These are phyloP conservation scores for Exophiala spinifera DNA, from an alignment of 2,329 filamentous ascomycete species.

Conservation along the genomic window DNA sequence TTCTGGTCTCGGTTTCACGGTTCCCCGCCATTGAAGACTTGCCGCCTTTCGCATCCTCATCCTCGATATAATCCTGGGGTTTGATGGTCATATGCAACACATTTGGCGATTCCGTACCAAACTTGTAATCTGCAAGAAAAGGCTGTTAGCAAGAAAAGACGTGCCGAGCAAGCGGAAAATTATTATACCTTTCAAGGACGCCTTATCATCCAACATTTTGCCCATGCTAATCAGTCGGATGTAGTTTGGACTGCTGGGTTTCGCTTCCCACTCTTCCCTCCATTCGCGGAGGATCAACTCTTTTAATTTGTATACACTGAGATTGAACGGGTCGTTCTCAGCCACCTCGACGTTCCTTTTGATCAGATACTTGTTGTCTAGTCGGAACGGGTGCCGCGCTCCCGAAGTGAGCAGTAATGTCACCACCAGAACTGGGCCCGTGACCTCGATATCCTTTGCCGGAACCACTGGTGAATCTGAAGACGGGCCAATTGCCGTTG, in stretches of 20 bases:
- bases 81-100: constrained; percentile 94
- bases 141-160: background rate
- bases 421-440: constrained; percentile 52
- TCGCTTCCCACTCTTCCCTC: constrained; percentile 84
- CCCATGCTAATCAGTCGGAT: constrained; percentile 92
- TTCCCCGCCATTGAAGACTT: constrained; percentile 51
- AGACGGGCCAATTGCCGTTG: constrained; percentile 30
- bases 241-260: constrained; percentile 79
- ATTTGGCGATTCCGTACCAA: constrained; percentile 70
- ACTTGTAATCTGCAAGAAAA: constrained; percentile 66
- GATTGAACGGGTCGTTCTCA: constrained; percentile 76
- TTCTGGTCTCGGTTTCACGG: constrained; percentile 54
- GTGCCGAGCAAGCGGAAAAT: background rate
- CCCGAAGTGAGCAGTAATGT: constrained; percentile 80
- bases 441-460: constrained; percentile 39
- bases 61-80: constrained; percentile 77
- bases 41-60: constrained; percentile 66
- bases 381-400: constrained; percentile 81
- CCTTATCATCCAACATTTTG: constrained; percentile 85
- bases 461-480: constrained; percentile 26
- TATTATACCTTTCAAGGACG: constrained; percentile 68
- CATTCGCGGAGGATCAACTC: constrained; percentile 91
- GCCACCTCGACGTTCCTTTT: constrained; percentile 77
- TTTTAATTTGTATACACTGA: constrained; percentile 91
- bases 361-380: constrained; percentile 79